Base-by-base conservation (phyloP, 164 flowering plant species). In the Liquidambar formosana region DNA sequence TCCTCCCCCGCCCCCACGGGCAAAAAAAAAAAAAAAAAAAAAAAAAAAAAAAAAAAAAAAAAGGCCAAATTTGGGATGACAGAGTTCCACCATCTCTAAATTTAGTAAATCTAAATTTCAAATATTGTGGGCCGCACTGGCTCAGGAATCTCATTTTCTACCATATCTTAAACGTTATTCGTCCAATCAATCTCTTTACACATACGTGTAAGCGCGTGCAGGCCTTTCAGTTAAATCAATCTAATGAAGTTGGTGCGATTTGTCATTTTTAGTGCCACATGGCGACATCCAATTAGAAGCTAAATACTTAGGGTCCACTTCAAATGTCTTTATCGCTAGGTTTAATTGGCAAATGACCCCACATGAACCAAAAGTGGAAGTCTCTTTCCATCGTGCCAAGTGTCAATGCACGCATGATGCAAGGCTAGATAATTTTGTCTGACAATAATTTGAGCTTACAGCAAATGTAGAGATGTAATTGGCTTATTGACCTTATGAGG, bases 351-450 rank as follows among this genome's bases (percentile, higher is more conserved):
- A 33, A 6, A 2, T 57, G 60, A 10, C 8, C 33, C 60, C 41
- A 26, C 38, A 49, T 25, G 5, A 25, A 23, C 33, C 60, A 57
- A n/a, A n/a, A 57, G 57, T 65, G 58, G 59, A 51, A 8, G 58
- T 51, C 68, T 16, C 58, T 65, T 51, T 65, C 59, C 59, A 65
- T 33, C 16, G 21, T 19, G 68, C 44, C 49, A 65, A 33, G 63
- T 8, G 5, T 6, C 18, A n/a, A n/a, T n/a, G n/a, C n/a, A 5
- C 10, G 33, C 18, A 45, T n/a, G 27, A 44, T 25, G 46, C 22
- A 38, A 16, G 6, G 6, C 4, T 2, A 33, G 41, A 33, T 33
- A 33, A 33, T 33, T 33, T 33, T 33, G 41, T 33, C 41, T 2
- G 6, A 33, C 41, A 33, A 33, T 33, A 33, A 33, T 33, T 33